Evolutionary conservation across 2,329 filamentous ascomycete species (phyloP).

Genomic region (Exophiala sideris): DNA sequence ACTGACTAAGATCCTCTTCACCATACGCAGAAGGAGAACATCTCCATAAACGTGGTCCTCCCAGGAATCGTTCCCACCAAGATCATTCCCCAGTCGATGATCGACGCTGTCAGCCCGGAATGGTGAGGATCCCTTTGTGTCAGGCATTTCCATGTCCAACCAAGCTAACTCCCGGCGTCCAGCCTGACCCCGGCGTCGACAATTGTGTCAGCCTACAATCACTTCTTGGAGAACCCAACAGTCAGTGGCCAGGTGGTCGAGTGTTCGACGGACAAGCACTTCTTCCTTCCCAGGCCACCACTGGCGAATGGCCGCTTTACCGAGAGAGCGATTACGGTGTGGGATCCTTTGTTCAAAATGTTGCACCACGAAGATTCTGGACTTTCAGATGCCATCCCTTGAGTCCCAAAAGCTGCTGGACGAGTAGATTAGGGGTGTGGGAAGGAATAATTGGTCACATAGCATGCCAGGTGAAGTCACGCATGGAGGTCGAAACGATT

Average conservation of each 20-base stretch:
- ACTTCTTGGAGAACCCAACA: slow-evolving; percentile 45
- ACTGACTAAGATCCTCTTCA: too few relatives aligned
- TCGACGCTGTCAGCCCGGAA: slow-evolving; percentile 35
- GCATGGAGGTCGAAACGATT: too few relatives aligned
- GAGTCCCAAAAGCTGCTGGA: too few relatives aligned
- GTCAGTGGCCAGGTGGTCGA: slow-evolving; percentile 46
- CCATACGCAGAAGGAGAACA: slow-evolving; percentile 41
- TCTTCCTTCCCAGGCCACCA: slow-evolving; percentile 26
- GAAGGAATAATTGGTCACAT: too few relatives aligned
- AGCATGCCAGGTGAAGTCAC: too few relatives aligned
- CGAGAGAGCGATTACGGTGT: slow-evolving; percentile 44
- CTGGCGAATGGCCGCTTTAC: slow-evolving; percentile 43
- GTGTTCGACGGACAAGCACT: slow-evolving; percentile 3
- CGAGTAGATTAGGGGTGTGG: too few relatives aligned
- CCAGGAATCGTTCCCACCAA: slow-evolving; percentile 48
- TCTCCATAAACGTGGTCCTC: slow-evolving; percentile 48
- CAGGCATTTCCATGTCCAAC: too few relatives aligned
- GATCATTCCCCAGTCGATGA: slow-evolving; percentile 45
- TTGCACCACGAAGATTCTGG: slow-evolving; percentile 43
- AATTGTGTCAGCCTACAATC: slow-evolving; percentile 45
- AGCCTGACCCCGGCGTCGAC: slow-evolving; percentile 41
- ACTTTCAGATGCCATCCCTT: slow-evolving; percentile 33
- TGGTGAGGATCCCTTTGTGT: too few relatives aligned
- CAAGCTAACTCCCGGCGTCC: too few relatives aligned
- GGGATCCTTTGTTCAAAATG: slow-evolving; percentile 48